Evolutionary conservation across 139 green algal species (phyloP).

Genomic region (Micractinium conductrix): DNA sequence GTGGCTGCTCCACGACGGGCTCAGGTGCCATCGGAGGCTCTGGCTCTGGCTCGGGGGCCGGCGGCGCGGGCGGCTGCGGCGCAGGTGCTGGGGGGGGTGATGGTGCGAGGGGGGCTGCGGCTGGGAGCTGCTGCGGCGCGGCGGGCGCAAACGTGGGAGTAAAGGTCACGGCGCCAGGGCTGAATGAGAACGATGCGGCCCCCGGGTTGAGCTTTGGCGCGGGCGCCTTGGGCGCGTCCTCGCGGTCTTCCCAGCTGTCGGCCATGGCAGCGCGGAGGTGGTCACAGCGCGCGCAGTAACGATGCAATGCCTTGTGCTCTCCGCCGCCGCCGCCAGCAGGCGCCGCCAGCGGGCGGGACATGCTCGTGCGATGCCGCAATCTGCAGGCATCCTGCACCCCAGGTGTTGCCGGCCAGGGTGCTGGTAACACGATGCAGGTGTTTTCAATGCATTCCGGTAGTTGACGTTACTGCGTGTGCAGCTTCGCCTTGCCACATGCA

Average conservation of each 20-base stretch:
- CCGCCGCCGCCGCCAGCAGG: too few relatives aligned
- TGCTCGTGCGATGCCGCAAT: too few relatives aligned
- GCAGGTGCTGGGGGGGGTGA: constrained; percentile 25
- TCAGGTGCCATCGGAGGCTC: constrained; percentile 27
- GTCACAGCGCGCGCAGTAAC: not conserved
- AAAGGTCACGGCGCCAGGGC: constrained; percentile 62
- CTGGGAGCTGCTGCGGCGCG: not conserved
- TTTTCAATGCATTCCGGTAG: too few relatives aligned
- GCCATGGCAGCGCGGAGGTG: not conserved
- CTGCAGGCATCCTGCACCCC: too few relatives aligned
- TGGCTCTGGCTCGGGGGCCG: constrained; percentile 11
- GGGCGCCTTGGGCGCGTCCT: constrained; percentile 17
- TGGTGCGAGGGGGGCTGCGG: too few relatives aligned
- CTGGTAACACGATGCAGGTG: too few relatives aligned
- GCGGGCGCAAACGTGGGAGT: constrained; percentile 36
- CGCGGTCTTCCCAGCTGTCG: constrained; percentile 53
- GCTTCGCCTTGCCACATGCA: too few relatives aligned
- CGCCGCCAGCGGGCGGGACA: too few relatives aligned
- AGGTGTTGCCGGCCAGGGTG: too few relatives aligned
- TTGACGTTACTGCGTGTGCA: too few relatives aligned
- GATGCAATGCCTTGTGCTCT: too few relatives aligned
- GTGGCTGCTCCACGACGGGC: not conserved
- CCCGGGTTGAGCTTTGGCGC: constrained; percentile 61
- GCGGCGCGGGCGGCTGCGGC: not conserved
- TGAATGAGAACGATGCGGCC: constrained; percentile 73